Conservation (phyloP, 495 filamentous ascomycete species). For the Penicillium psychrofluorescens region DNA sequence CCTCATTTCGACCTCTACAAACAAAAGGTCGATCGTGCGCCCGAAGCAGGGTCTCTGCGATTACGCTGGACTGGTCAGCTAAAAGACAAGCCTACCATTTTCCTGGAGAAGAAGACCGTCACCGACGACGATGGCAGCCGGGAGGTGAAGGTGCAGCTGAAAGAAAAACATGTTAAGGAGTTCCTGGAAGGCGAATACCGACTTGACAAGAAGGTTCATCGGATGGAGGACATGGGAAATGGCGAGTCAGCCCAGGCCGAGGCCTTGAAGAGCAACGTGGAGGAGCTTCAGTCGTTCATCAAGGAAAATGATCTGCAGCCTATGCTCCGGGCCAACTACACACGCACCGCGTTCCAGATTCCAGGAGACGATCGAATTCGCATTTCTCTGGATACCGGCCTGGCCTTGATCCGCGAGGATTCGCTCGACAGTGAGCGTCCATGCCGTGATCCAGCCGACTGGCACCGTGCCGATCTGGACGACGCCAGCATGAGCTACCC, state of each 20-base stretch:
- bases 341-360: constrained; percentile 92
- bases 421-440: constrained; percentile 73
- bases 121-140: constrained; percentile 64
- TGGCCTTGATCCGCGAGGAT: constrained; percentile 91
- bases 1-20: constrained; percentile 76
- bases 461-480: constrained; percentile 91
- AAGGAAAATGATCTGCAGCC: constrained; percentile 72
- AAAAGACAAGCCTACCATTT: constrained; percentile 65
- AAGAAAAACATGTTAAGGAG: constrained; percentile 86
- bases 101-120: constrained; percentile 83
- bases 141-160: constrained; percentile 75
- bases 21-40: constrained; percentile 70
- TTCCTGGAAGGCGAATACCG: constrained; percentile 84
- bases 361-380: constrained; percentile 86
- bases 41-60: constrained; percentile 74
- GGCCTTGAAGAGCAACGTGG: constrained; percentile 59
- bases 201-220: constrained; percentile 83
- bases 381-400: constrained; percentile 85
- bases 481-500: constrained; percentile 74
- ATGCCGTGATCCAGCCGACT: constrained; percentile 77
- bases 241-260: constrained; percentile 51
- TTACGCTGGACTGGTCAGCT: constrained; percentile 90
- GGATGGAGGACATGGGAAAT: constrained; percentile 64
- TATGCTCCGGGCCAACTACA: constrained; percentile 85
- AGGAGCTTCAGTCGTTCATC: constrained; percentile 75